Evolutionary conservation across 345 rosid species (phyloP), one percentile per base, ranked within the genome.

Genomic region (Dipteronia dyeriana): DNA sequence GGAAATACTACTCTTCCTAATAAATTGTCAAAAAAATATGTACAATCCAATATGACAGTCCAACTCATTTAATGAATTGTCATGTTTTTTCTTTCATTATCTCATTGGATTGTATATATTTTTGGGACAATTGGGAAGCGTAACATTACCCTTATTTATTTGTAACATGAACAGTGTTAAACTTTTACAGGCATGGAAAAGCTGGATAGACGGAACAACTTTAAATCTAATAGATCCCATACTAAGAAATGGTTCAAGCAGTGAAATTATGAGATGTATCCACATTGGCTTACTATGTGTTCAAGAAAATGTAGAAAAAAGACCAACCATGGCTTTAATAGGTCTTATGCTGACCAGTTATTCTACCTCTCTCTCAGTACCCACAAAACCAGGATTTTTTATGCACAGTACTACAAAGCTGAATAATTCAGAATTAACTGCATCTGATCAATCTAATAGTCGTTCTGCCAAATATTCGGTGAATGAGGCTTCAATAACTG

Each of bases 241-340:
- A 8, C 45, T 92, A 51, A 74, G 73, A 2, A 56, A 26, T 7
- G 78, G 87, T 59, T 80, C 83, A 1, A 66, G 77, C n/a, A 70
- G 60, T 14, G 90, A 91, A 70, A 83, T 85, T 62, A 68, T 68
- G 72, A 81, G 88, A 79, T 87, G 95, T 82, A 74, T 92, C 43
- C 91, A 89, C 70, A 83, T 90, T 17, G 91, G 86, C 0, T 66
- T 90, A 25, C 83, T 89, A 9, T 90, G 93, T 12, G 87, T 86
- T 57, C 97, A 92, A 77, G 86, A 88, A 59, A 88, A 81, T 47
- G 60, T 77, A 3, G 78, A 73, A 0, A 76, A 4, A 45, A 78
- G 89, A 34, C 91, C 93, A 19, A 85, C 86, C 2, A 90, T 88
- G 92, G 79, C 82, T 25, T 45, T 84, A 0, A 64, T 92, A 45